Base-by-base conservation (phyloP, 2,329 filamentous ascomycete species). In the Sordariomycetes sp. region DNA sequence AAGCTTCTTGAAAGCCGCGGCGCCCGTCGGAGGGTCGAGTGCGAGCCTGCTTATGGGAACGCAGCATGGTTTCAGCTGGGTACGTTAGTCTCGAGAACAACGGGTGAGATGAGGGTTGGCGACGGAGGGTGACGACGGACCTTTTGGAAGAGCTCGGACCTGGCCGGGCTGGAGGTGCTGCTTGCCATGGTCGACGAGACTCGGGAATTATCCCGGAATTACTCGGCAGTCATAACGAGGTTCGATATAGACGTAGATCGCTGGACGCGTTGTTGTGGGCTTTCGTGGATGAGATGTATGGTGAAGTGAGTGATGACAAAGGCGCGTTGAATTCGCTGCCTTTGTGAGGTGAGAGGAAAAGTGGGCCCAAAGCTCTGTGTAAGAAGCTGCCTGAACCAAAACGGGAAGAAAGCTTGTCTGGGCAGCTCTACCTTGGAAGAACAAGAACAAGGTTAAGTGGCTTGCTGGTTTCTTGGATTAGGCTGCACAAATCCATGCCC, bases 41-140 rank as follows among this genome's bases (percentile, higher is more conserved):
- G 79, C 76, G 57, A 83, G 69, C 65, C 82, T 76, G 70, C 80
- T 85, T 61, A 86, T 78, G 59, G 77, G 74, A 58, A 87, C 74
- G 63, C 83, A 87, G 62, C 72, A 77, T 67, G 83, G 82, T 69
- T 86, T 86, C 60, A 87, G 77, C 83, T 87, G 32, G 34, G 52
- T 14, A 18, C 8, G 40, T 35, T 35, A 59, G 18, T 58, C 57
- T 57, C 52, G 28, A 11, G 18, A 24, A 32, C 20, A 10, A 25
- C 11, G 40, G 35, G 35, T 50, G 28, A 20, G 3, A 16, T 18
- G n/a, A 3, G 55, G 65, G 53, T 64, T 62, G 3, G 8, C 32
- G 16, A 24, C 2, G 12, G 6, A 18, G 3, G 25, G 40, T 43
- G n/a, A 16, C 24, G n/a, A 16, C 24, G 18, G 16, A 71, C 72